Conservation (phyloP, 768 basidiomycete genomes). For the Naganishia friedmannii region DNA sequence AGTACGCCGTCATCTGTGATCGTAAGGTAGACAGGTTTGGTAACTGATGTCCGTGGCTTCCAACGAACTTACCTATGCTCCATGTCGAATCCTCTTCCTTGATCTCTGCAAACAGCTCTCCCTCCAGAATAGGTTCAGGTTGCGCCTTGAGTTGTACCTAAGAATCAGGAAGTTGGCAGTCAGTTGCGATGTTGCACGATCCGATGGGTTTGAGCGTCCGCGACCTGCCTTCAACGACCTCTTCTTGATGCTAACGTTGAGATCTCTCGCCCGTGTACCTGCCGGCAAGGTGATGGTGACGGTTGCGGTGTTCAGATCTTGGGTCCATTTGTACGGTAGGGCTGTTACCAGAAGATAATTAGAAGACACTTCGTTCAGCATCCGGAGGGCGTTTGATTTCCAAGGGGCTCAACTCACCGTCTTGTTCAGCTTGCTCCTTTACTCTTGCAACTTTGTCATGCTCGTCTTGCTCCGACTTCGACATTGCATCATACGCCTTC, state of each 20-base stretch:
- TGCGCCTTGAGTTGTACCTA: constrained; percentile 66
- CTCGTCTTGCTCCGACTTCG: constrained; percentile 69
- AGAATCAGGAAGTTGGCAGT: not conserved
- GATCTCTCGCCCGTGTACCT: constrained; percentile 77
- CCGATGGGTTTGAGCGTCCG: not conserved
- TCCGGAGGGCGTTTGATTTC: not conserved
- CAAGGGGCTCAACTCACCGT: constrained; percentile 58
- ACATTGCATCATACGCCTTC: constrained; percentile 67
- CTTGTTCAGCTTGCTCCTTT: constrained; percentile 76
- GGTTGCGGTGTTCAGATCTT: constrained; percentile 83
- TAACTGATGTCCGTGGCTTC: no score
- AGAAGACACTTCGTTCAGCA: constrained; percentile 19
- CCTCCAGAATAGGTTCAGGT: constrained; percentile 72
- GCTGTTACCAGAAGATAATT: no score
- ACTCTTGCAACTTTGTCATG: constrained; percentile 66
- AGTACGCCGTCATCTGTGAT: constrained; percentile 43
- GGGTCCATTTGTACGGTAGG: constrained; percentile 87
- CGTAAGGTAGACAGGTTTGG: not conserved
- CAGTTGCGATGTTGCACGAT: not conserved
- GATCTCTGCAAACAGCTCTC: constrained; percentile 87
- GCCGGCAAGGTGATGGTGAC: constrained; percentile 77
- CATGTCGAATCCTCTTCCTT: constrained; percentile 96
- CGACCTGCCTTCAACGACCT: constrained; percentile 72
- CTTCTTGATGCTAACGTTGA: constrained; percentile 72
- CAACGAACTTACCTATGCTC: constrained; percentile 67